Percentiles rank a stretch among this genome's conserved stretches.
Evolutionary conservation across 805 yeast genomes (phyloP).

Genomic region (Maudiozyma pseudohumilis): DNA sequence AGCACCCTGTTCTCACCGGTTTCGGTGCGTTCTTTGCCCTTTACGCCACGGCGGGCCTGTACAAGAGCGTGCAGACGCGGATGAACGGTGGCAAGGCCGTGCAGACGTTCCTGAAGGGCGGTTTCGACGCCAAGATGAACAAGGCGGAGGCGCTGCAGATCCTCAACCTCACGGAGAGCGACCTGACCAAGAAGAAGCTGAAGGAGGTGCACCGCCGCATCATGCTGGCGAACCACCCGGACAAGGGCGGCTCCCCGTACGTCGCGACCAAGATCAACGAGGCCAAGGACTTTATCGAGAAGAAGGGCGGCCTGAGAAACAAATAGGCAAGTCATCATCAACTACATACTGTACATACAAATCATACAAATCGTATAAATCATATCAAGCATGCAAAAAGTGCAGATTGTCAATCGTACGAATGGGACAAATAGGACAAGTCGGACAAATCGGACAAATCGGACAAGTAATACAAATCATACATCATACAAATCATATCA

Average conservation of each 20-base stretch:
- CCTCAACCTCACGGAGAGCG: conserved; percentile 61
- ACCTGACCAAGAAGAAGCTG: conserved; percentile 50
- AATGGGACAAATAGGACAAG: no score
- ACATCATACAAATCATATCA: no score
- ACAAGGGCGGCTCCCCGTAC: conserved; percentile 86
- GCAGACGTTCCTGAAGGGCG: conserved; percentile 59
- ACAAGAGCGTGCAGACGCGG: conserved; percentile 35
- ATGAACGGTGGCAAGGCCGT: conserved; percentile 48
- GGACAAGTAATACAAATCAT: no score
- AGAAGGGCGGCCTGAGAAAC: conserved; percentile 19
- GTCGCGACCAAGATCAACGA: conserved; percentile 88
- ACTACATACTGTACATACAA: no score
- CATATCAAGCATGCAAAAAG: no score
- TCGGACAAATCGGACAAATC: no score
- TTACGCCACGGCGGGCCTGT: conserved; percentile 56
- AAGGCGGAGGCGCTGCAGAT: conserved; percentile 83
- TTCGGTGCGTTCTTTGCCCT: conserved; percentile 57
- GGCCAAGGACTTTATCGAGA: conserved; percentile 52
- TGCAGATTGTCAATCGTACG: no score
- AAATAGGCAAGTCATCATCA: no score
- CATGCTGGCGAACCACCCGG: conserved; percentile 91
- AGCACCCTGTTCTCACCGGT: conserved; percentile 69
- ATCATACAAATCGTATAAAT: no score
- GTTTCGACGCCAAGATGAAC: conserved; percentile 85
- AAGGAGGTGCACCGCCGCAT: conserved; percentile 80